Evolutionary conservation across 2,329 filamentous ascomycete species (phyloP).

Genomic region (Ceratocystis destructans): DNA sequence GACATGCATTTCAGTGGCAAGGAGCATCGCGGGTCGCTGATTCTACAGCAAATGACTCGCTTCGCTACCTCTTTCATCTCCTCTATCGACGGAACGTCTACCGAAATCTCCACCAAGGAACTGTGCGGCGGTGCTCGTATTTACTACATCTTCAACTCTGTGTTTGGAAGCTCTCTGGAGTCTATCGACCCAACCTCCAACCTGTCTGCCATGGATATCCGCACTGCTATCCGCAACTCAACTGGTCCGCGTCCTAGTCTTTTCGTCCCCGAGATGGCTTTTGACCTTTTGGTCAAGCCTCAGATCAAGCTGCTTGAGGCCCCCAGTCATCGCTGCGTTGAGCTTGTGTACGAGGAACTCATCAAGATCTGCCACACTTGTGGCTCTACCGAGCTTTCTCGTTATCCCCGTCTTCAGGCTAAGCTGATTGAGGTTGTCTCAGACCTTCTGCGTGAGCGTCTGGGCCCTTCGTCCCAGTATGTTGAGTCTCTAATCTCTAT

Average conservation of each 20-base stretch:
- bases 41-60: conserved; percentile 93
- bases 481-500: conserved; percentile 96
- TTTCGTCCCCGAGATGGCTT: conserved; percentile 94
- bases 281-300: conserved; percentile 92
- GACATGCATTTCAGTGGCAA: conserved; percentile 97
- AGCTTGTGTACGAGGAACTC: conserved; percentile 94
- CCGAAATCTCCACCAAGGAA: conserved; percentile 97
- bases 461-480: conserved; percentile 79
- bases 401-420: conserved; percentile 83
- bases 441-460: conserved; percentile 78
- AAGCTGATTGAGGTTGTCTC: conserved; percentile 98
- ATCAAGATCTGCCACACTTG: conserved; percentile 99
- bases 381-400: conserved; percentile 80
- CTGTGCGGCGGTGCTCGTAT: conserved; percentile 88
- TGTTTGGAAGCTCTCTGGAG: conserved; percentile 92
- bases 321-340: conserved; percentile 89
- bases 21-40: conserved; percentile 87
- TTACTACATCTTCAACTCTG: conserved; percentile 98
- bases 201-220: conserved; percentile 83
- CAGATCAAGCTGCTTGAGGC: conserved; percentile 95
- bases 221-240: conserved; percentile 94
- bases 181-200: conserved; percentile 94
- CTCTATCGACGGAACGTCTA: conserved; percentile 95
- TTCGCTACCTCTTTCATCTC: conserved; percentile 97
- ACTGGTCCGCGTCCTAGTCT: conserved; percentile 89